Conservation (phyloP, 805 yeast genomes). For the Candida easanensis region DNA sequence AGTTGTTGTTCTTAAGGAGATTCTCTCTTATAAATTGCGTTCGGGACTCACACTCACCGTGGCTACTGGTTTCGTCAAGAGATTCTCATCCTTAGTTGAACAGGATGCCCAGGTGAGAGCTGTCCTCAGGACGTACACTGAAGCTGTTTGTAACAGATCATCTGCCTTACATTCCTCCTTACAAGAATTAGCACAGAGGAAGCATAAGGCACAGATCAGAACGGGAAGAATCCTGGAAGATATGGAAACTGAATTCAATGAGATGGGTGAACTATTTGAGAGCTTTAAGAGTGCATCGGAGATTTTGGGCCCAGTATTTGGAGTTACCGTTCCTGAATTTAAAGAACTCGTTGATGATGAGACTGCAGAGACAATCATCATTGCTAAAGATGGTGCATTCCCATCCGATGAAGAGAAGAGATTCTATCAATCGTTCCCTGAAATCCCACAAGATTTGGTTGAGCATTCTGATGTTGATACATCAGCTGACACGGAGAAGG, state of each 20-base stretch:
- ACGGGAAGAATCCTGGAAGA: constrained; percentile 56
- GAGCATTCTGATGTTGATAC: constrained; percentile 29
- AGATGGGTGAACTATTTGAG: constrained; percentile 36
- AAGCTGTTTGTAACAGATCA: constrained; percentile 39
- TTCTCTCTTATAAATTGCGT: constrained; percentile 39
- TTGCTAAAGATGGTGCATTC: constrained; percentile 46
- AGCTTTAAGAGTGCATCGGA: constrained; percentile 42
- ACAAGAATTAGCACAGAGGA: constrained; percentile 35
- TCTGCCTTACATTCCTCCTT: constrained; percentile 36
- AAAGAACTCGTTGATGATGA: constrained; percentile 28
- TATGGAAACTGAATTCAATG: constrained; percentile 34
- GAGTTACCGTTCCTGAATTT: constrained; percentile 36
- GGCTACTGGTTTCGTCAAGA: constrained; percentile 48
- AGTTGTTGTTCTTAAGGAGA: constrained; percentile 42
- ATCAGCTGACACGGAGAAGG: constrained; percentile 26
- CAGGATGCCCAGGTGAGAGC: constrained; percentile 27
- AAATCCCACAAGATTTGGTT: constrained; percentile 33
- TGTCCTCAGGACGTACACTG: constrained; percentile 41
- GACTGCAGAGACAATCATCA: constrained; percentile 25
- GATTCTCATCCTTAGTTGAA: constrained; percentile 37
- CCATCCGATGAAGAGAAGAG: constrained; percentile 59
- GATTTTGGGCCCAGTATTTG: constrained; percentile 41
- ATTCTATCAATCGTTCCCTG: constrained; percentile 61
- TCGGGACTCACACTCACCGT: constrained; percentile 34
- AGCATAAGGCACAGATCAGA: constrained; percentile 56